Conservation (phyloP, 257 asterid genomes). For the Ballota nigra region DNA sequence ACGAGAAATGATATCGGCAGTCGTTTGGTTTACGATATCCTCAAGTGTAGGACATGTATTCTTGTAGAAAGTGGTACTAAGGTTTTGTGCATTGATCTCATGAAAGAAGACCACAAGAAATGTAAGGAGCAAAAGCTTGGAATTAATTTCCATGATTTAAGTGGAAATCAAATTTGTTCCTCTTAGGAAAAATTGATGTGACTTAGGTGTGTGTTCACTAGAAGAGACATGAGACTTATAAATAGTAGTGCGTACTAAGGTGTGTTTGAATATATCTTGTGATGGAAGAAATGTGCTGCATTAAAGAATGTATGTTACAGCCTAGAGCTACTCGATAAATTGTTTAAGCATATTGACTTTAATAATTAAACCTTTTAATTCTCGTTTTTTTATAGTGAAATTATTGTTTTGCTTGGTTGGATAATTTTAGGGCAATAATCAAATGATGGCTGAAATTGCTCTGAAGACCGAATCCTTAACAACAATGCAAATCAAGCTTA, state of each 20-base stretch:
- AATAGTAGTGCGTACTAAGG: constrained; percentile 1
- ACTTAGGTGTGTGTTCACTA: not conserved
- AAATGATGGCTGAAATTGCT: not conserved
- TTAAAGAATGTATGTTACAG: not conserved
- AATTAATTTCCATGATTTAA: constrained; percentile 27
- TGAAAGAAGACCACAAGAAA: constrained; percentile 8
- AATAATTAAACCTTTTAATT: not conserved
- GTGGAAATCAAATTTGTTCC: not conserved
- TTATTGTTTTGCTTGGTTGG: constrained; percentile 23
- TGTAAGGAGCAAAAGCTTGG: constrained; percentile 25
- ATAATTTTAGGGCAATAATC: not conserved
- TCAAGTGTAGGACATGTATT: constrained; percentile 44
- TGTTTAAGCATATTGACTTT: constrained; percentile 16
- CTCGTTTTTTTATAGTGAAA: not conserved
- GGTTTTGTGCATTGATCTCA: constrained; percentile 28
- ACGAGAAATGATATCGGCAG: constrained; percentile 25
- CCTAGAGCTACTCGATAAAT: not conserved
- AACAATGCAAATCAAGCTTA: not conserved
- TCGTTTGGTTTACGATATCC: constrained; percentile 30
- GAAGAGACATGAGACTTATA: not conserved
- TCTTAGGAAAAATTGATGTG: constrained; percentile 6
- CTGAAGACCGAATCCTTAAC: not conserved
- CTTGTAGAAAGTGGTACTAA: constrained; percentile 35
- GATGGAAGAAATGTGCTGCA: not conserved
- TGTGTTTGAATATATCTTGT: not conserved